A percentile compares a stretch with the other conserved stretches of the same genome.
Conservation (phyloP, 192 early-diverging fungal genomes). For the Lobosporangium transversale region DNA sequence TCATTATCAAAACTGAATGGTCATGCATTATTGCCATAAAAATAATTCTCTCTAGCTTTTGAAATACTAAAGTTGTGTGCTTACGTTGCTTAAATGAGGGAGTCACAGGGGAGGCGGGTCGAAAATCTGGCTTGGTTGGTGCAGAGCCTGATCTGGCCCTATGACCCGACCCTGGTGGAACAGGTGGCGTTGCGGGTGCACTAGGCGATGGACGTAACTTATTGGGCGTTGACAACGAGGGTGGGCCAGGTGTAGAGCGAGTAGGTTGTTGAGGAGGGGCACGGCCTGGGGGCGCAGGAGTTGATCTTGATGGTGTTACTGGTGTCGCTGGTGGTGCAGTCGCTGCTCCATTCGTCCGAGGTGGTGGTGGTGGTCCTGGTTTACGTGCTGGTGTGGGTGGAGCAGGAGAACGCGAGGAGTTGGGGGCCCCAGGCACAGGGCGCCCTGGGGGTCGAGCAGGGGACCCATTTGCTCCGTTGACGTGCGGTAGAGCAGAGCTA, state of each 20-base stretch:
- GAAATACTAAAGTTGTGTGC: too few relatives aligned
- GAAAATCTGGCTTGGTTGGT: constrained; percentile 19
- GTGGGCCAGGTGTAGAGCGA: constrained; percentile 26
- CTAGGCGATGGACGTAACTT: constrained; percentile 26
- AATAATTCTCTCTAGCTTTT: too few relatives aligned
- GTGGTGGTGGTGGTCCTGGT: constrained; percentile 29
- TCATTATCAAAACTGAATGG: too few relatives aligned
- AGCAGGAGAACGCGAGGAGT: constrained; percentile 20
- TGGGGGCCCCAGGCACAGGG: constrained; percentile 21
- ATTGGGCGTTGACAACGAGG: constrained; percentile 18
- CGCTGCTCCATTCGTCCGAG: constrained; percentile 37
- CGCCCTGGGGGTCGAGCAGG: constrained; percentile 32
- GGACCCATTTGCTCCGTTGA: constrained; percentile 32
- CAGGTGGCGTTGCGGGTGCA: constrained; percentile 1
- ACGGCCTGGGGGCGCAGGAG: constrained; percentile 30
- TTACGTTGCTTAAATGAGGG: constrained; percentile 1
- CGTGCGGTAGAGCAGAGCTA: constrained; percentile 28
- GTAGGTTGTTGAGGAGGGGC: constrained; percentile 26
- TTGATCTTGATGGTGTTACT: constrained; percentile 27
- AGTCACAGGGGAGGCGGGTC: constrained; percentile 11
- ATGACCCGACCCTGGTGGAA: constrained; percentile 21
- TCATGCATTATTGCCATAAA: too few relatives aligned
- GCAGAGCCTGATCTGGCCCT: constrained; percentile 38
- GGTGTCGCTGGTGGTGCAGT: constrained; percentile 19
- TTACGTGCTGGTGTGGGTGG: constrained; percentile 30